Percentiles rank a stretch among this genome's conserved stretches.
Conservation (phyloP, 768 basidiomycete genomes). For the Lyophyllum semitale region DNA sequence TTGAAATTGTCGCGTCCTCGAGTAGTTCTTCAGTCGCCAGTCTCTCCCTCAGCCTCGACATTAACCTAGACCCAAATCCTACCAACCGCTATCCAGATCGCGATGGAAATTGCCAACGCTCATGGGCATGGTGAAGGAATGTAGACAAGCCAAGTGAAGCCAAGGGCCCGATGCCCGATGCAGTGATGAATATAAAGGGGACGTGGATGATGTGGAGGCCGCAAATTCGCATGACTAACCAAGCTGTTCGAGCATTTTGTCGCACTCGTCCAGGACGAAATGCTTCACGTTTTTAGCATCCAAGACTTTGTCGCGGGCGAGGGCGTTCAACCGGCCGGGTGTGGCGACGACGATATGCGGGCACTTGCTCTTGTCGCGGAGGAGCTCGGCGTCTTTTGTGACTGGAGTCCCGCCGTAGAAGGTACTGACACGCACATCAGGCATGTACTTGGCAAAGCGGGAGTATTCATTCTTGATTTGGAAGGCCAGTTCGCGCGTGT, state of each 20-base stretch:
- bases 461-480: constrained; percentile 99
- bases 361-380: constrained; percentile 96
- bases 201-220: constrained; percentile 50
- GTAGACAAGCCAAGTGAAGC: constrained; percentile 41
- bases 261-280: constrained; percentile 99
- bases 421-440: constrained; percentile 94
- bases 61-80: constrained; percentile 38
- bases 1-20: constrained; percentile 34
- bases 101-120: constrained; percentile 37
- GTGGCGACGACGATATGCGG: constrained; percentile 99
- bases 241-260: constrained; percentile 99
- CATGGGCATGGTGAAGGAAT: constrained; percentile 36
- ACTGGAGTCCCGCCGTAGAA: constrained; percentile 98
- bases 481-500: constrained; percentile 98
- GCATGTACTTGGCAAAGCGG: constrained; percentile 99
- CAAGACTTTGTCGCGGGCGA: constrained; percentile 92
- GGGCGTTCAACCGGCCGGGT: constrained; percentile 94
- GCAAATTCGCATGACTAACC: constrained; percentile 96
- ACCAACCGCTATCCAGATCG: constrained; percentile 38
- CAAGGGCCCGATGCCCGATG: constrained; percentile 35
- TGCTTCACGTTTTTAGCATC: constrained; percentile 97
- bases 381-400: constrained; percentile 88
- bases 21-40: constrained; percentile 30
- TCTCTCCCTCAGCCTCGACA: constrained; percentile 31
- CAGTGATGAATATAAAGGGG: constrained; percentile 53